Evolutionary conservation across 2,329 filamentous ascomycete genomes (phyloP), one percentile per base, ranked within the genome.

Genomic region (Chaetomiaceae sp.): DNA sequence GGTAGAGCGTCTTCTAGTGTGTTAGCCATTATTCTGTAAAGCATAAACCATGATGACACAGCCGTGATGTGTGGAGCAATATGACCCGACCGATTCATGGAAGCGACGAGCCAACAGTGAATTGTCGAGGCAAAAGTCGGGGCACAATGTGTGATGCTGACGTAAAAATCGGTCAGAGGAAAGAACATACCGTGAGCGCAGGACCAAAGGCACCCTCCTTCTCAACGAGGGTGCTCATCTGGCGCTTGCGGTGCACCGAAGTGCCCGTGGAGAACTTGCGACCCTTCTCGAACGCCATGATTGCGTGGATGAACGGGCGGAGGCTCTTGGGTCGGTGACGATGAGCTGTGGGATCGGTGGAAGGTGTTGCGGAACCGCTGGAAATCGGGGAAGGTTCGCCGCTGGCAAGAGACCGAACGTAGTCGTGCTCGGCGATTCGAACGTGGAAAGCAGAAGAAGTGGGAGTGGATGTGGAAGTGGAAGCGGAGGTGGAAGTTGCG

Each of bases 1-100:
- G 63, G 54, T 76, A 86, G 38, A 84, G 70, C 6, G 74, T 73
- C 76, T 80, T 40, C 3, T 2, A n/a, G 8, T 12, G 6, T 29
- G 30, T 47, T 30, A 48, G 39, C 17, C 6, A n/a, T n/a, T n/a
- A n/a, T n/a, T n/a, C n/a, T n/a, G n/a, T n/a, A n/a, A n/a, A n/a
- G n/a, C n/a, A n/a, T n/a, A 24, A 24, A 24, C 5, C 22, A 24
- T 24, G 22, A 24, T n/a, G n/a, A n/a, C n/a, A n/a, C n/a, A n/a
- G n/a, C n/a, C n/a, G n/a, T n/a, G n/a, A n/a, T n/a, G n/a, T n/a
- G n/a, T n/a, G n/a, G n/a, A n/a, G n/a, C n/a, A n/a, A n/a, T n/a
- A n/a, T n/a, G n/a, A n/a, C n/a, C n/a, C n/a, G n/a, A n/a, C n/a
- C n/a, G 27, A 29, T 11, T 4, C 10, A 11, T 9, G 15, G 30